Base-by-base conservation (phyloP, 169 alveolate species). In the Plasmodium coatneyi region DNA sequence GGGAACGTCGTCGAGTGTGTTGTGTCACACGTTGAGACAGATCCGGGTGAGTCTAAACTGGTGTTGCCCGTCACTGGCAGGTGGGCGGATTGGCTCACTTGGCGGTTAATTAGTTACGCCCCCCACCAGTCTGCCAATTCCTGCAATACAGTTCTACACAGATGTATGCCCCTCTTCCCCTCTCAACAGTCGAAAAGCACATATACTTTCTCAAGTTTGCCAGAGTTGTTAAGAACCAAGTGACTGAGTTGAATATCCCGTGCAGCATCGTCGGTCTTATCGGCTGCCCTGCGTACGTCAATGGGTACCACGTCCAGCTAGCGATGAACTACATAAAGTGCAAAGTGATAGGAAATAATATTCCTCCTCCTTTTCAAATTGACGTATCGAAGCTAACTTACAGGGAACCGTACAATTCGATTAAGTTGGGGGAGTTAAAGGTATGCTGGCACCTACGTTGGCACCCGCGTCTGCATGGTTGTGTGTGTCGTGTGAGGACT, bases 281-380 rank as follows among this genome's bases (percentile, higher is more conserved):
- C 83, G 98, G 97, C n/a, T 97, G 97, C 52, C 98, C 98, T 9
- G 98, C 98, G 5, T 97, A 97, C 81, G 89, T 95, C 19, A 95
- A 94, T 92, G 98, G 98, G 12, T 97, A 96, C 89, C 98, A 97
- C 71, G 97, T 97, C 60, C 98, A 97, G 91, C 92, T 97, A 41
- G 97, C 96, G 83, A 76, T 95, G 95, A 97, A 96, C 16, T 96
- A 96, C 46, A 95, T 97, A 25, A 96, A 95, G 66, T 97, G 98
- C 79, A 97, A 97, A 92, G 97, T 97, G 25, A 96, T 95, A 41
- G 98, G 98, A 19, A 89, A 56, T 49, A 84, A 95, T 10, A 91
- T 97, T 22, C 98, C 98, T 5, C 98, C 98, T 4, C 98, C 98
- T 34, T 95, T 97, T 72, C 96, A 94, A 71, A 95, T 97, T 19